phyloP scores from a whole-genome alignment of 2,329 filamentous ascomycete species.

The Alternaria sp. region DNA sequence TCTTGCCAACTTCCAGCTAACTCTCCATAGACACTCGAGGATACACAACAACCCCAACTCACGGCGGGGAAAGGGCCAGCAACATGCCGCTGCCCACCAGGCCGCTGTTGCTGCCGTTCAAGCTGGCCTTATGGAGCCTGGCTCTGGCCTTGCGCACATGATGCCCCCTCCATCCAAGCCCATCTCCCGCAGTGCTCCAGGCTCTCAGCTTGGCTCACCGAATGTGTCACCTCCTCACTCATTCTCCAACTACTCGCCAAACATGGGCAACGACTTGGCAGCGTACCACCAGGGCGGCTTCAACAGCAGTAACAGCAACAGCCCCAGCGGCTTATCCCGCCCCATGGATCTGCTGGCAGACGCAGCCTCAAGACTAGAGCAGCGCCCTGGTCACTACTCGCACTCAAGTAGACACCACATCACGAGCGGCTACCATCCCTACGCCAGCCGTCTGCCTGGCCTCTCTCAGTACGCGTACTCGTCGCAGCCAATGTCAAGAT shows the following conservation, averaged over 20 bases:
- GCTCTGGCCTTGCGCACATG: constrained; percentile 63
- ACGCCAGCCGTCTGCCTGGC: constrained; percentile 66
- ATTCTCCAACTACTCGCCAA: constrained; percentile 68
- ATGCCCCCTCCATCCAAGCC: constrained; percentile 78
- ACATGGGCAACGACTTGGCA: constrained; percentile 63
- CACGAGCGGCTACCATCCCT: constrained; percentile 55
- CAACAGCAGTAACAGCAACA: constrained; percentile 44
- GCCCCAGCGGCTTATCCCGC: constrained; percentile 57
- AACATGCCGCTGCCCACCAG: constrained; percentile 64
- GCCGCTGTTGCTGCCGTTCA: constrained; percentile 61
- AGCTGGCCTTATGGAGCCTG: constrained; percentile 59
- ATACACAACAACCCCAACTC: constrained; percentile 99
- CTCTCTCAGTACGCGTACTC: constrained; percentile 61
- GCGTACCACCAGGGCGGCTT: constrained; percentile 56
- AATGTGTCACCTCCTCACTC: constrained; percentile 96
- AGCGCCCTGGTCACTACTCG: constrained; percentile 59
- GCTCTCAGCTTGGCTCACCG: constrained; percentile 85
- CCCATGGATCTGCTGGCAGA: constrained; percentile 75
- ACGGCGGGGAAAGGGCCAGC: constrained; percentile 84
- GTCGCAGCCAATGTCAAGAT: constrained; percentile 87
- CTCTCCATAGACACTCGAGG: constrained; percentile 76
- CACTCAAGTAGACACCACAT: constrained; percentile 48
- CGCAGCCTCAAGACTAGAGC: constrained; percentile 70
- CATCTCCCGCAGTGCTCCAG: constrained; percentile 86
- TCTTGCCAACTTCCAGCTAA: constrained; percentile 11